phyloP scores from a whole-genome alignment of 352 stramenopile genomes.

The Peronospora farinosa region DNA sequence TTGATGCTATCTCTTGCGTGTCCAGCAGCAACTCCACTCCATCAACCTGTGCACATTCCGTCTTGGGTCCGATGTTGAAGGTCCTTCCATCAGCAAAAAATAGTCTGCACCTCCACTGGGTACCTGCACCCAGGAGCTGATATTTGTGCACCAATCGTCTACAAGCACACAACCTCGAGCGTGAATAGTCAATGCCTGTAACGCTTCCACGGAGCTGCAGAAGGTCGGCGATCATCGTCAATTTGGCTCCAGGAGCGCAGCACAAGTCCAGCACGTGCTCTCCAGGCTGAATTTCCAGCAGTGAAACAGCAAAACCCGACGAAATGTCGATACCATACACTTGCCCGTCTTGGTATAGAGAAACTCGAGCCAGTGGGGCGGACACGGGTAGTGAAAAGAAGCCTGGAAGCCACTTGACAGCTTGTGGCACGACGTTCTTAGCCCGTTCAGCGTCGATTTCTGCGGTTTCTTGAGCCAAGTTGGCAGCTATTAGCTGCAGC shows the following conservation, averaged over 20 bases:
- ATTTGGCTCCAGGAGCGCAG: conserved; percentile 89
- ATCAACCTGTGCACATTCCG: conserved; percentile 35
- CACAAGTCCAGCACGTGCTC: conserved; percentile 91
- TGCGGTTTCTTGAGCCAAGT: conserved; percentile 15
- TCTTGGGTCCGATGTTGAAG: conserved; percentile 53
- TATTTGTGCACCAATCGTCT: conserved; percentile 91
- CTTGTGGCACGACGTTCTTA: conserved; percentile 8
- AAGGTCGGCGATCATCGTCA: conserved; percentile 88
- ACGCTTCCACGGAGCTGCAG: conserved; percentile 51
- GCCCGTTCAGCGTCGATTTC: conserved; percentile 1
- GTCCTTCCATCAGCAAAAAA: conserved; percentile 75
- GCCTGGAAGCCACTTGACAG: conserved; percentile 44
- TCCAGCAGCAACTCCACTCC: conserved; percentile 57
- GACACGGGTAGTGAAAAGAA: conserved; percentile 62
- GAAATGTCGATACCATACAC: conserved; percentile 83
- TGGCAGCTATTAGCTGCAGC: conserved; percentile 18
- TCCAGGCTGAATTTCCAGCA: conserved; percentile 56
- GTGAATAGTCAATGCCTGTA: conserved; percentile 86
- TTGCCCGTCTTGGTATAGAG: conserved; percentile 44
- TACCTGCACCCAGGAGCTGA: conserved; percentile 47
- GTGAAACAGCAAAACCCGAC: conserved; percentile 61
- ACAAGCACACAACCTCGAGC: conserved; percentile 73
- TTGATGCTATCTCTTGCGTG: conserved; percentile 48
- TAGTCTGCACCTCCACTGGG: conserved; percentile 57
- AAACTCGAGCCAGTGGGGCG: conserved; percentile 37